Evolutionary conservation across 306 rosid genomes (phyloP), one percentile per base, ranked within the genome.

Genomic region (Dalbergia cochinchinensis): DNA sequence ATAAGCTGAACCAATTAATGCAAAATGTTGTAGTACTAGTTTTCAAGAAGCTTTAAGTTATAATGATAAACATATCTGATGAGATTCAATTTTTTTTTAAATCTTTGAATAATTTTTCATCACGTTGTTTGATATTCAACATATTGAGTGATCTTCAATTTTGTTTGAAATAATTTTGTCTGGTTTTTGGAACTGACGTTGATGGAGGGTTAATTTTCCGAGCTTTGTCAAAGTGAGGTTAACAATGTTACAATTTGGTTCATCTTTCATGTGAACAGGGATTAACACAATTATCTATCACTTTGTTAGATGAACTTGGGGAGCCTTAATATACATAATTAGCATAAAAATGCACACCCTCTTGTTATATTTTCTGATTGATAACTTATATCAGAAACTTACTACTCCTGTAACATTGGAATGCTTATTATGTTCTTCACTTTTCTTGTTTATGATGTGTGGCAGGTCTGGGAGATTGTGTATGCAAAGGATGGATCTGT

Each of bases 401-500:
- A 64, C 15, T 47, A 35, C 60, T 70, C 59, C 22, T 75, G 47
- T 37, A 45, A 35, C 58, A 22, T 8, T 53, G 41, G 20, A 74
- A 53, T 68, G 47, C 64, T 58, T 59, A 22, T 22, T 60, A 15
- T 69, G 15, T 74, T 83, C 71, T 44, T 80, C 15, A 65, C 65
- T 76, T 37, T 50, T 55, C 39, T 58, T 81, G 51, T 65, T 67
- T 68, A 69, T 37, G 42, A 73, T 66, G 77, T 62, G 66, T 80
- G 80, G 73, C 85, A 96, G 99, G 84, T 96, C 63, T 96, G 99
- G 99, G 99, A 96, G 87, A 84, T 96, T 48, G 88, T 91, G 48
- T 96, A 88, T 88, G 87, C 93, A 5, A 96, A 96, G 87, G 99
- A 90, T 86, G 99, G 99, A 86, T 93, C 96, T 5, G 94, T 84